Evolutionary conservation across 176 grass and related monocot species (phyloP).

Genomic region (Avena sativa): DNA sequence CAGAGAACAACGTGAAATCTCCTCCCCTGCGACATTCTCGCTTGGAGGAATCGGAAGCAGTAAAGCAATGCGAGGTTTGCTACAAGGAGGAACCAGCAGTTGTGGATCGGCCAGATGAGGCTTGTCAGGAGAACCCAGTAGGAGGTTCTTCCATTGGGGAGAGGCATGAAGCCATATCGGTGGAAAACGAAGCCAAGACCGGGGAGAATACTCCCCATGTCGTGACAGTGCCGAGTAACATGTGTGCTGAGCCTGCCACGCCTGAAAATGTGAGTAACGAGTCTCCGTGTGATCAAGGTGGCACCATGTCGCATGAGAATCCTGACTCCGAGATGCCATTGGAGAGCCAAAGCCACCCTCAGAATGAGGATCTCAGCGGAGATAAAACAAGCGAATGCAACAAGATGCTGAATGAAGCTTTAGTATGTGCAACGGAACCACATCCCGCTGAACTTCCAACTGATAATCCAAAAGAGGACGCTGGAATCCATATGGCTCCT

Average conservation of each 20-base stretch:
- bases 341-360: background rate
- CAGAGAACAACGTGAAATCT: background rate
- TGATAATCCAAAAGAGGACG: background rate
- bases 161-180: background rate
- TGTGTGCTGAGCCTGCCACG: background rate
- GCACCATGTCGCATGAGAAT: background rate
- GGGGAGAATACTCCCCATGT: background rate
- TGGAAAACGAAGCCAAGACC: background rate
- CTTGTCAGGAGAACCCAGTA: background rate
- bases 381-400: background rate
- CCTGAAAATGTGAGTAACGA: slow-evolving; percentile 14
- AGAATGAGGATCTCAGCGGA: background rate
- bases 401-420: background rate
- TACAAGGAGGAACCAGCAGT: background rate
- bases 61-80: background rate
- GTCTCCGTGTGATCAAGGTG: slow-evolving; percentile 12
- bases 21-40: background rate
- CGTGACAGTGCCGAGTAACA: no score
- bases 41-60: background rate
- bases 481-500: background rate
- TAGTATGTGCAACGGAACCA: background rate
- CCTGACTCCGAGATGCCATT: background rate
- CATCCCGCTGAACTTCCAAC: background rate
- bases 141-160: background rate
- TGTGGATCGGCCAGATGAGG: background rate